Evolutionary conservation across 306 rosid species (phyloP), one percentile per base, ranked within the genome.

Genomic region (Rosa lucieae): DNA sequence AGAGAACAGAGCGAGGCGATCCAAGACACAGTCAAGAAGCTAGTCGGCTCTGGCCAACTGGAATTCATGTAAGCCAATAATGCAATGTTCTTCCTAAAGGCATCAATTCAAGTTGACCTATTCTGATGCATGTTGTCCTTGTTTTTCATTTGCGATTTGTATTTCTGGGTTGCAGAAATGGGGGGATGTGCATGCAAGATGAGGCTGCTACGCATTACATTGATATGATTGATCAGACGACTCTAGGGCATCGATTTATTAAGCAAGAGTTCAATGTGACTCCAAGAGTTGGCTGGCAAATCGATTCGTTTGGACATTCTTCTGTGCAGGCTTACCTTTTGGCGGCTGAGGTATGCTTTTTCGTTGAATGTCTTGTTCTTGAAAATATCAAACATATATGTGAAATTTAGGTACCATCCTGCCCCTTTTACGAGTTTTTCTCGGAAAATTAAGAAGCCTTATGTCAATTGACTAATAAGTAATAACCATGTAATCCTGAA

Each of bases 171-270:
- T 84, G 87, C 76, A 91, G 98, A 87, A 93, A 93, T 84, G 98
- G 98, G 77, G 98, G 98, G 20, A 81, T 78, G 89, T 92, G 95
- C 62, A 93, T 93, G 98, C 98, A 93, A 61, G 98, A 93, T 49
- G 97, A 93, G 87, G 98, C 98, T 35, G 66, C 97, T 35, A 10
- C 95, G 2, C 98, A 93, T 82, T 91, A 91, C 83, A 84, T 93
- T 44, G 37, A 32, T 32, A 32, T 32, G 37, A 32, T 32, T 32
- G 37, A 32, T 32, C 37, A 32, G 37, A 32, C 37, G 3, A 32
- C 37, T 32, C 37, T 32, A 32, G 37, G 37, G 37, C 37, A 32
- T 32, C 37, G 37, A 32, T 32, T 32, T 32, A 32, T 32, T 32
- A 32, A 32, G 37, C 37, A 32, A 32, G 37, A 32, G 37, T 32